Conservation (phyloP, 495 filamentous ascomycete species). For the Aspergillus asperescens region DNA sequence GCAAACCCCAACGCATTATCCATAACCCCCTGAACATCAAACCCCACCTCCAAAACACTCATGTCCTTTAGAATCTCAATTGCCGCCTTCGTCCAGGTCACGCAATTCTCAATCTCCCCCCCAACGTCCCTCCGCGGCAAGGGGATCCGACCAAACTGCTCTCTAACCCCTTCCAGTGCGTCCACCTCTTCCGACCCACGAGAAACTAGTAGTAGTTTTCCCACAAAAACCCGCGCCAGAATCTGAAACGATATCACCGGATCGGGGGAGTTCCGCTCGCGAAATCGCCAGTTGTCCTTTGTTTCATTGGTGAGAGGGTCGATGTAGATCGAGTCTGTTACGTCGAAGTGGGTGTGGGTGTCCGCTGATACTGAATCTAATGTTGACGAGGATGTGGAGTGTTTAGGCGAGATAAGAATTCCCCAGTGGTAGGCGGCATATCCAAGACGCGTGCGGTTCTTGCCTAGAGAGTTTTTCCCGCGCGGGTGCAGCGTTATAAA, state of each 20-base stretch:
- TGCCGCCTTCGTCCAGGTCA: conserved; percentile 16
- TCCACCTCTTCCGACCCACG: not conserved
- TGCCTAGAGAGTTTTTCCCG: conserved; percentile 16
- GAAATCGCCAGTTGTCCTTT: conserved; percentile 14
- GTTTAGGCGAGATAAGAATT: conserved; percentile 13
- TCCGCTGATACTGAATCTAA: not conserved
- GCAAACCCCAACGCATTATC: conserved; percentile 14
- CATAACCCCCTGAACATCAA: conserved; percentile 15
- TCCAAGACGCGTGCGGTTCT: conserved; percentile 8
- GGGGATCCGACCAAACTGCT: not conserved
- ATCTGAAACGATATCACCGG: conserved; percentile 4
- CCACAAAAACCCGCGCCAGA: conserved; percentile 14
- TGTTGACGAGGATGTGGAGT: not conserved
- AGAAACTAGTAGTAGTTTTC: conserved; percentile 14
- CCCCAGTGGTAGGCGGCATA: conserved; percentile 21
- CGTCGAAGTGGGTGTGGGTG: conserved; percentile 12
- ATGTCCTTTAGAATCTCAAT: conserved; percentile 3
- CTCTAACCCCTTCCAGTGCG: not conserved
- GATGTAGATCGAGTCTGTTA: conserved; percentile 13
- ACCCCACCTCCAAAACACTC: conserved; percentile 6
- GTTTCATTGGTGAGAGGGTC: conserved; percentile 11
- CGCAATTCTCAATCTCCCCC: conserved; percentile 11
- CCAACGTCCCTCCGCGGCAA: conserved; percentile 7
- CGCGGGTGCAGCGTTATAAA: conserved; percentile 17
- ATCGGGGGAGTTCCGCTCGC: conserved; percentile 6